These are phyloP conservation scores for Russula lepida DNA, from an alignment of 768 basidiomycete genomes.

Conservation along the genomic window DNA sequence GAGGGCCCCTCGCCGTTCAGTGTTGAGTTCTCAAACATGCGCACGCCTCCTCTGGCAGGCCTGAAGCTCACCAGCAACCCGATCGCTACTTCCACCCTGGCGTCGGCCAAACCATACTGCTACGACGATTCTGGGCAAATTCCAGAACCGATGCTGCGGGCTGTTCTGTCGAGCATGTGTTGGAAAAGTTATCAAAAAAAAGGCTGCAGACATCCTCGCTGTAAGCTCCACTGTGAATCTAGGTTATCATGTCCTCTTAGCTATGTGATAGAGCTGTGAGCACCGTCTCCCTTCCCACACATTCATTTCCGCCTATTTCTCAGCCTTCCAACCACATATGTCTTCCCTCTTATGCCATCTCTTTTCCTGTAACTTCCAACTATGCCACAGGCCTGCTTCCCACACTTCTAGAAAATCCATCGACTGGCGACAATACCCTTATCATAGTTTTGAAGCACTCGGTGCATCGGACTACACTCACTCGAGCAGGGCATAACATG, in stretches of 20 bases:
- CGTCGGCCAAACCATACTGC: constrained; percentile 76
- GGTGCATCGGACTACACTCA: constrained; percentile 79
- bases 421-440: constrained; percentile 78
- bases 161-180: constrained; percentile 80
- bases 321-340: constrained; percentile 88
- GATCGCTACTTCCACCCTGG: constrained; percentile 11
- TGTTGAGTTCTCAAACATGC: constrained; percentile 19
- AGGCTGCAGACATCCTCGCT: constrained; percentile 62
- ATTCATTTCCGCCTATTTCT: constrained; percentile 92
- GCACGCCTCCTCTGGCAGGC: constrained; percentile 19
- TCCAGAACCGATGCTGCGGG: constrained; percentile 76
- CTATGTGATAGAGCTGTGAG: constrained; percentile 49
- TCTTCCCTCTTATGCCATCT: constrained; percentile 17
- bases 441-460: constrained; percentile 76
- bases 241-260: background rate
- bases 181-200: constrained; percentile 74
- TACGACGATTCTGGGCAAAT: constrained; percentile 90
- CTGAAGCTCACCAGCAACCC: constrained; percentile 20
- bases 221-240: constrained; percentile 32
- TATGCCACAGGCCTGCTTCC: constrained; percentile 50
- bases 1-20: constrained; percentile 24
- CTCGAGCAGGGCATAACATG: constrained; percentile 76
- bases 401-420: constrained; percentile 60
- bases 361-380: background rate
- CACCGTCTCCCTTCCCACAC: constrained; percentile 80